A percentile compares a stretch with the other conserved stretches of the same genome.
phyloP scores from a whole-genome alignment of 164 flowering plant genomes.

The Magnolia officinalis region DNA sequence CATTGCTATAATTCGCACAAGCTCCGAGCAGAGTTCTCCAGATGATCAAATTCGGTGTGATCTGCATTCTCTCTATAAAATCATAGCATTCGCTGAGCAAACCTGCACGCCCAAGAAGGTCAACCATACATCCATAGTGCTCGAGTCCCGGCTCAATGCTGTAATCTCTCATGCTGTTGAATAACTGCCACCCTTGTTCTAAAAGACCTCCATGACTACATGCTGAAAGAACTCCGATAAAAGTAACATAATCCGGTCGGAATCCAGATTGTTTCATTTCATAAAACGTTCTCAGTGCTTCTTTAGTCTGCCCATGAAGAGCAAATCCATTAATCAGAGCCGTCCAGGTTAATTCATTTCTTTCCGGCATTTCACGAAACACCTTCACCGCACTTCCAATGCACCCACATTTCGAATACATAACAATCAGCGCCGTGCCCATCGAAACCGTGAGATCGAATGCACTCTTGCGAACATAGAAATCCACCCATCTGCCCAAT shows the following conservation, averaged over 20 bases:
- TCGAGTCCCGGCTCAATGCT: constrained; percentile 34
- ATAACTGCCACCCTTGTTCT: constrained; percentile 39
- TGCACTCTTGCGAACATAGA: constrained; percentile 20
- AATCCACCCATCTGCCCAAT: constrained; percentile 40
- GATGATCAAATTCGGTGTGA: constrained; percentile 31
- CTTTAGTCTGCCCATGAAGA: constrained; percentile 38
- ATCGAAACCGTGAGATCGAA: constrained; percentile 23
- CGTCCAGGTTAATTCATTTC: constrained; percentile 45
- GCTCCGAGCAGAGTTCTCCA: constrained; percentile 60
- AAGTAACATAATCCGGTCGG: constrained; percentile 32
- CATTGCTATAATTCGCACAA: constrained; percentile 34
- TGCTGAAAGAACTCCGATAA: constrained; percentile 37
- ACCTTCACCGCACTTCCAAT: constrained; percentile 31
- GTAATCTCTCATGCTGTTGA: constrained; percentile 35
- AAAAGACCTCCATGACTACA: constrained; percentile 53
- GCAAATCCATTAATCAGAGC: constrained; percentile 44
- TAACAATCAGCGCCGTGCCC: constrained; percentile 40
- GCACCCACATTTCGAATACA: constrained; percentile 46
- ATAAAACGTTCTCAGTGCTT: constrained; percentile 28
- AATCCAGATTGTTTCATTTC: constrained; percentile 33
- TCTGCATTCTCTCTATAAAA: constrained; percentile 38
- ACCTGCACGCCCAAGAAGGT: constrained; percentile 50
- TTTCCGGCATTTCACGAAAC: constrained; percentile 37
- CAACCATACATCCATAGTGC: constrained; percentile 53
- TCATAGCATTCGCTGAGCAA: constrained; percentile 35